These are phyloP conservation scores for Xylaria castorea DNA, from an alignment of 495 filamentous ascomycete species.

Conservation along the genomic window DNA sequence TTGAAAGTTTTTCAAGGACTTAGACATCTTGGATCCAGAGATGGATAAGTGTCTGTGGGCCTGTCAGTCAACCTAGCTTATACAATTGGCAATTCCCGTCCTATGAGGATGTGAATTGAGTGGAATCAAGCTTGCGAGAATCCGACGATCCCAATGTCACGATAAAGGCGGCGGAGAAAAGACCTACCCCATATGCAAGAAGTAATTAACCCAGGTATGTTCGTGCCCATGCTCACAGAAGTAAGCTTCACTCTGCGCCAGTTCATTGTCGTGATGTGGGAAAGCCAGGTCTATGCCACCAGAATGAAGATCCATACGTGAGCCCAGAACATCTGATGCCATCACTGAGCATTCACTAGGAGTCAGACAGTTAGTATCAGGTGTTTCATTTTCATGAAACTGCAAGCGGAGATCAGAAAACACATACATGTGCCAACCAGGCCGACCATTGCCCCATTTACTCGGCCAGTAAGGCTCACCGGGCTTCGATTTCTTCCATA, in stretches of 20 bases:
- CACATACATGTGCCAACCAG: conserved; percentile 85
- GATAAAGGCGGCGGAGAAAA: background rate
- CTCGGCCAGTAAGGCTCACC: conserved; percentile 92
- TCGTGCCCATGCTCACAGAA: conserved; percentile 61
- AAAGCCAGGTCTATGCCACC: conserved; percentile 94
- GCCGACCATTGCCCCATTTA: conserved; percentile 85
- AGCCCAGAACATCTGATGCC: conserved; percentile 84
- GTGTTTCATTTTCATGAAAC: background rate
- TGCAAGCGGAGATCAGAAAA: background rate
- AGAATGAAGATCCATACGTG: conserved; percentile 88
- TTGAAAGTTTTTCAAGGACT: conserved; percentile 96
- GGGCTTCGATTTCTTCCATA: conserved; percentile 92
- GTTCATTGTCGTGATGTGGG: conserved; percentile 95
- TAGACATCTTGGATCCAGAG: conserved; percentile 91
- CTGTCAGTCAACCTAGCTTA: background rate
- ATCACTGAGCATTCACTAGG: conserved; percentile 86
- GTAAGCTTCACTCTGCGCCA: conserved; percentile 93
- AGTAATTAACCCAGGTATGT: conserved; percentile 93
- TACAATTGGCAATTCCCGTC: background rate
- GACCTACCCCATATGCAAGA: conserved; percentile 78
- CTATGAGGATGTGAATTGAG: background rate
- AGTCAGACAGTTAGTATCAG: conserved; percentile 1
- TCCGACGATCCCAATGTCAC: background rate
- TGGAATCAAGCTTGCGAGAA: background rate
- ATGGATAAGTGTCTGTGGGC: conserved; percentile 78